phyloP scores from a whole-genome alignment of 2,329 filamentous ascomycete genomes.

The Trichoderma sp. region DNA sequence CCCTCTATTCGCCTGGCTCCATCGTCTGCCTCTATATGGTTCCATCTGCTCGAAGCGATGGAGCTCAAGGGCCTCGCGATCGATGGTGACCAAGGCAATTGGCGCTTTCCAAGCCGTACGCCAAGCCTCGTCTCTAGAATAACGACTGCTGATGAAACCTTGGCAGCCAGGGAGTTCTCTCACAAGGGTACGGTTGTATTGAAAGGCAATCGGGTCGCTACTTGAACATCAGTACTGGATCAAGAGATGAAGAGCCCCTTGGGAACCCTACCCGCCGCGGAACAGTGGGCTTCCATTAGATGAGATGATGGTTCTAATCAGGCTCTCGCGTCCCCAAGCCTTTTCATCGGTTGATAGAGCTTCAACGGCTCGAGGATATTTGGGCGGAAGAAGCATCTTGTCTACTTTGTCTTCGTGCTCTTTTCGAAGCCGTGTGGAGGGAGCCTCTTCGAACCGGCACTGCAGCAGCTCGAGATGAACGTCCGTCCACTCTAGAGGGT shows the following conservation, averaged over 20 bases:
- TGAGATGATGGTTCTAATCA: background rate
- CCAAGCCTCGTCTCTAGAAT: background rate
- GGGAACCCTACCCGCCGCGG: background rate
- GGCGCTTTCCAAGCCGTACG: background rate
- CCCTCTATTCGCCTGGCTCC: background rate
- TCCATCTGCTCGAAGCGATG: background rate
- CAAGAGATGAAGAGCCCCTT: background rate
- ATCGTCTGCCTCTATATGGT: background rate
- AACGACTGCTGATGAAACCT: background rate
- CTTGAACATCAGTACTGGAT: background rate
- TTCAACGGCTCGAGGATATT: background rate
- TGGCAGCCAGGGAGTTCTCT: background rate
- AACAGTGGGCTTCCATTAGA: background rate
- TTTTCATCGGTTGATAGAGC: too few relatives aligned
- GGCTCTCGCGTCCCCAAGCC: background rate
- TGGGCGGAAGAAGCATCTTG: background rate
- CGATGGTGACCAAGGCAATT: background rate
- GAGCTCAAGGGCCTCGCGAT: background rate
- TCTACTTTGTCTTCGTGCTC: background rate
- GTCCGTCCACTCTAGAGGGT: background rate
- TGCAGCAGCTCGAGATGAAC: conserved; percentile 6
- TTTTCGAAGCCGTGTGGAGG: background rate
- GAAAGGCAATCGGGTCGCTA: background rate
- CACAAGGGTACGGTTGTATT: background rate
- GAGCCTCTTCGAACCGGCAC: background rate